Percentiles rank a stretch among this genome's conserved stretches.
phyloP scores from a whole-genome alignment of 345 rosid genomes.

The Citrus cavaleriei region DNA sequence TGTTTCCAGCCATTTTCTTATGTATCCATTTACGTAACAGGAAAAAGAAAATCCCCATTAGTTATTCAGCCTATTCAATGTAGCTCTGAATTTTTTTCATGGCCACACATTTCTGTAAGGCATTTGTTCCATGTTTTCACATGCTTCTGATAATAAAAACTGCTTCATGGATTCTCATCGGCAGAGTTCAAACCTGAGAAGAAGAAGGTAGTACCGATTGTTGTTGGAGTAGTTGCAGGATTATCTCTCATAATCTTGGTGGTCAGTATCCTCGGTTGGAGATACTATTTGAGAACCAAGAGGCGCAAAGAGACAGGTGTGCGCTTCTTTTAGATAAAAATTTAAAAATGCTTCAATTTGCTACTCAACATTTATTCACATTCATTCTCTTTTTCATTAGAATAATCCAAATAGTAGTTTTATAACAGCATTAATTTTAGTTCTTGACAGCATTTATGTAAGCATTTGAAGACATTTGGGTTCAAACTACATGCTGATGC shows the following conservation, averaged over 20 bases:
- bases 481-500: neutral
- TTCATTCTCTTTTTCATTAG: too few species aligned
- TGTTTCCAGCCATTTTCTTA: neutral
- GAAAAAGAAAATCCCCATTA: neutral
- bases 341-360: neutral
- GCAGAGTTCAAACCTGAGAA: constrained; percentile 31
- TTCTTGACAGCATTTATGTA: neutral
- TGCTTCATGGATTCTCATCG: constrained; percentile 5
- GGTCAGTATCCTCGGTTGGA: constrained; percentile 37
- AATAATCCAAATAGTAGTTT: neutral
- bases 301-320: constrained; percentile 19
- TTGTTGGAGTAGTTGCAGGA: constrained; percentile 27
- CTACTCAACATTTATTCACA: neutral
- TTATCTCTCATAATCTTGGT: constrained; percentile 18
- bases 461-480: neutral
- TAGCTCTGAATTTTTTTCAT: neutral
- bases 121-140: neutral
- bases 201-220: constrained; percentile 11
- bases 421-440: neutral
- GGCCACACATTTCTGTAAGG: neutral
- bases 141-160: neutral
- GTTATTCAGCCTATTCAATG: neutral
- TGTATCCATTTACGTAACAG: neutral
- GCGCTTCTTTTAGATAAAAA: neutral
- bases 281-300: constrained; percentile 11